Base-by-base conservation (phyloP, 2,329 filamentous ascomycete species). In the Microsporum audouinii region DNA sequence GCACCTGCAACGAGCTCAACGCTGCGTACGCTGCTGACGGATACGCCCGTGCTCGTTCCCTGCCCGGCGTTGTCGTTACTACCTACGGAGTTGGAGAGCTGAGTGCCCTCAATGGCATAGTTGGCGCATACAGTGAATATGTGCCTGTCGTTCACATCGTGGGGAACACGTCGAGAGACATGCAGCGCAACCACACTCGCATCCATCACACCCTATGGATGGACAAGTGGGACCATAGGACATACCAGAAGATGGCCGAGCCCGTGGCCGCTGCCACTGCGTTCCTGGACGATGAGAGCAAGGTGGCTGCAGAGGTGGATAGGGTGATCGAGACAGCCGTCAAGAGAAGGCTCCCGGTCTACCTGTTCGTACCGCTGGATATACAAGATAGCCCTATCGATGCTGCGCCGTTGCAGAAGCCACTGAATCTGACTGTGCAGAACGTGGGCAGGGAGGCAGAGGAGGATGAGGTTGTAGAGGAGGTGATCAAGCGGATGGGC, bases 61-160 rank as follows among this genome's bases (percentile, higher is more conserved):
- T 80, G 5, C 71, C 73, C 4, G 76, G 72, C 39, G 63, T 59
- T 7, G 61, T 65, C n/a, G 49, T 85, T 36, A 85, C 83, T 0
- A 84, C 83, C 0, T 84, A 84, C 66, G 83, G 82, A 3, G 83
- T 85, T 1, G 83, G 83, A 6, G 78, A 80, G 63, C 71, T 79
- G 27, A 71, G 68, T 58, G 66, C 69, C 10, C 68, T 73, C 62
- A 73, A 73, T 63, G 71, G 70, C 34, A 67, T 72, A 23, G 66
- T 67, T 65, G 73, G 73, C 62, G 72, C 79, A 5, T 87, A 86
- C 69, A 80, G 82, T 1, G 76, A 84, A 71, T 84, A 82, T 73
- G 79, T 80, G 3, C 75, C 76, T 38, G 77, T 83, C 5, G 82
- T 88, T 33, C 80, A 83, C 65, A 84, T 87, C 61, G 84, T 87